A percentile compares a stretch with the other conserved stretches of the same genome.
Conservation (phyloP, 2,329 filamentous ascomycete species). For the Colletotrichum eleusines region DNA sequence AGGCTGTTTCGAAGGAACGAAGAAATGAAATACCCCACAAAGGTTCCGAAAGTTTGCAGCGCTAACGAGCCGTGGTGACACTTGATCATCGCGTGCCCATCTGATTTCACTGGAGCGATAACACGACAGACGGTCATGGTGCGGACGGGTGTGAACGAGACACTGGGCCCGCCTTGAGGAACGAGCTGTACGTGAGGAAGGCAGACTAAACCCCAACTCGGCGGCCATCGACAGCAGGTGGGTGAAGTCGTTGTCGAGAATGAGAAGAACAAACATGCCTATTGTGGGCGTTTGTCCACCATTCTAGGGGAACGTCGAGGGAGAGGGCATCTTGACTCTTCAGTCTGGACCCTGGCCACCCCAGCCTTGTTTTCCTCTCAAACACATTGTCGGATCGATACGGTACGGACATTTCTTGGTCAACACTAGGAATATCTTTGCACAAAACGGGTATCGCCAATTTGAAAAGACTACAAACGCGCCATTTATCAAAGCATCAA, state of each 20-base stretch:
- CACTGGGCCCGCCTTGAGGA: too few species aligned
- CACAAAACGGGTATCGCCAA: not conserved
- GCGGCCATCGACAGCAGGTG: too few species aligned
- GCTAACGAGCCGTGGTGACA: too few species aligned
- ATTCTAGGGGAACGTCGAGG: not conserved
- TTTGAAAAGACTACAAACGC: not conserved
- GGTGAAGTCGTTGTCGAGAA: too few species aligned
- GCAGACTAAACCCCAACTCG: too few species aligned
- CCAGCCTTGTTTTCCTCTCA: not conserved
- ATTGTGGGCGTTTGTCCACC: too few species aligned
- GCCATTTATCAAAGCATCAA: not conserved
- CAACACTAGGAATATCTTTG: not conserved
- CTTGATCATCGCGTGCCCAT: not conserved
- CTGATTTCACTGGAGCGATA: not conserved
- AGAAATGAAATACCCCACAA: not conserved
- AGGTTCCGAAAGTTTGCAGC: too few species aligned
- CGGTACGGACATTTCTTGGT: not conserved
- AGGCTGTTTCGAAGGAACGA: conserved; percentile 1
- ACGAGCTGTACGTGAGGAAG: not conserved
- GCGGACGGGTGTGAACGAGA: not conserved
- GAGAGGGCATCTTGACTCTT: not conserved
- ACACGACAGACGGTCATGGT: not conserved
- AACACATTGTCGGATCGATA: too few species aligned
- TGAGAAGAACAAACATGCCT: too few species aligned
- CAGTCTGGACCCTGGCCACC: not conserved